Evolutionary conservation across 495 filamentous ascomycete genomes (phyloP), one percentile per base, ranked within the genome.

Genomic region (Aspergillus conjunctus): DNA sequence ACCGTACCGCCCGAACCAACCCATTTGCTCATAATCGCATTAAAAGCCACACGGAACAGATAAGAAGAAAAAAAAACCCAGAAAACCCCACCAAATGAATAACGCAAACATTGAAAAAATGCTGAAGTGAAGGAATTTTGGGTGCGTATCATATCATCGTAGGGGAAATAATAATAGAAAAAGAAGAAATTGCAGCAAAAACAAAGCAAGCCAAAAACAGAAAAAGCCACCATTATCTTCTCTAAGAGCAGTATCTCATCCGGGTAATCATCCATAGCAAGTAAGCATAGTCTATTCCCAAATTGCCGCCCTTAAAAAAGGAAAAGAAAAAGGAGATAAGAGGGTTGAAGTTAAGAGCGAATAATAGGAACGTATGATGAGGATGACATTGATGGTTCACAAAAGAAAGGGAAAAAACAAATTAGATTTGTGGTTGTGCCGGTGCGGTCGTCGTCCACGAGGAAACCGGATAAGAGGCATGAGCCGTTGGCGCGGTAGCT

Each of bases 391-490:
- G 26, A 39, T 18, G 8, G 37, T 11, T 50, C 31, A 18, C 39
- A 22, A 41, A 34, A 55, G 17, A 34, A 58, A 62, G 51, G n/a
- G 56, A 33, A 14, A 39, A 48, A 56, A 34, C 10, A 37, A 21
- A 62, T 75, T 66, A 80, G 26, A 80, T 77, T 55, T 76, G 77
- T 17, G 76, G 76, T 52, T 78, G 77, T n/a, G 75, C 73, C 14
- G 74, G 70, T 9, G 77, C 73, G 20, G 76, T 71, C 7, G 77
- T 79, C 33, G 75, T 73, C 76, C 76, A 78, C 14, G 74, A 65
- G 8, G 75, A 67, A 20, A 77, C 69, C 7, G 74, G 72, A 50
- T 79, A 79, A 44, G 68, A 71, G 2, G 72, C 58, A 56, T 77
- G 74, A 31, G 70, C 67, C 4, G 69, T 63, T 4, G 71, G 68